Evolutionary conservation across 495 filamentous ascomycete species (phyloP), one percentile per base, ranked within the genome.

Genomic region (Amniculicola lignicola): DNA sequence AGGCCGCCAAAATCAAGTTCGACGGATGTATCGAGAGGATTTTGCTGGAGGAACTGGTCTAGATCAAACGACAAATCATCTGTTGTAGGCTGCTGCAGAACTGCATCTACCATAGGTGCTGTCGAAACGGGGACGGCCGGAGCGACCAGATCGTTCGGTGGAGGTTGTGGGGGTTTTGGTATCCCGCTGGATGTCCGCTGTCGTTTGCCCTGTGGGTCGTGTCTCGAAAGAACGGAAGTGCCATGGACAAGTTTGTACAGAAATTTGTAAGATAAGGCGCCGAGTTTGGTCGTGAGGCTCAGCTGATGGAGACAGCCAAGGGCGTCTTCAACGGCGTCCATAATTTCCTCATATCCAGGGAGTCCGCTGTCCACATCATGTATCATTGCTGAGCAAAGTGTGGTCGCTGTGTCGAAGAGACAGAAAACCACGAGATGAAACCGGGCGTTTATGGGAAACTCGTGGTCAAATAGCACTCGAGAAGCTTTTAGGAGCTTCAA

Each of bases 391-490:
- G 77, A 77, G 57, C 75, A 78, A 28, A 80, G 53, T 53, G 75
- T 69, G 4, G 76, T 74, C 0, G 74, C 69, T 0, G 75, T 75
- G 46, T 80, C 75, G 42, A 81, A 80, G 12, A 79, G 69, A 38
- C 74, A 67, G 44, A 80, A 80, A n/a, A 75, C 72, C 31, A 78
- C 72, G 37, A 76, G 70, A 40, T 80, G 74, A 39, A 78, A 80
- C 47, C 74, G 77, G 21, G 72, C 72, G 40, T 75, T 74, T 4
- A 67, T 61, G 10, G 76, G 75, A 12, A 66, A 70, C 9, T 76
- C 51, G 25, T 66, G 67, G 9, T 77, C 67, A 50, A 75, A 74
- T 7, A 79, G 69, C 15, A 31, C 54, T 40, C 67, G 71, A 21
- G 74, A 70, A 2, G 70, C 63, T 21, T 71, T 57, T 54, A 78